Evolutionary conservation across 345 rosid species (phyloP).

Genomic region (Arabidopsis arenosa): DNA sequence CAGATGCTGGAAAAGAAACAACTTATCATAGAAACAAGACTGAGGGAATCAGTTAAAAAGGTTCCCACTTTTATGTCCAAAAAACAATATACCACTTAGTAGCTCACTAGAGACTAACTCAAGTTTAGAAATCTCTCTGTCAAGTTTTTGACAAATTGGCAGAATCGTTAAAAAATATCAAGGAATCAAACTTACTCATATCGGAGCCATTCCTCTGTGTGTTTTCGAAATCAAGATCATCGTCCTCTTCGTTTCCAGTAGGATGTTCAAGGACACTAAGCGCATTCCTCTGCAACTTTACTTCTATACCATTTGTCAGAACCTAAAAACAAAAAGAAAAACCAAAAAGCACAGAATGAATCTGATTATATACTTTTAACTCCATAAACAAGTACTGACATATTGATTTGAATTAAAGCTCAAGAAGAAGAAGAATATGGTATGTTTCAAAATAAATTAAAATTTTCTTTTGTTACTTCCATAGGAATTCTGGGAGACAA

Average conservation of each 20-base stretch:
- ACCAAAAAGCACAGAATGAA: slow-evolving; percentile 13
- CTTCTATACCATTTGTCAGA: slow-evolving; percentile 96
- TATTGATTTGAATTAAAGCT: slow-evolving; percentile 32
- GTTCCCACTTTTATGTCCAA: neutral
- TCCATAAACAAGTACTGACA: slow-evolving; percentile 32
- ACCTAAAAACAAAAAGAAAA: slow-evolving; percentile 54
- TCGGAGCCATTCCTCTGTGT: slow-evolving; percentile 69
- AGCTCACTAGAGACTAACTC: slow-evolving; percentile 12
- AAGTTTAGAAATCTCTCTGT: neutral
- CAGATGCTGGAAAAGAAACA: slow-evolving; percentile 46
- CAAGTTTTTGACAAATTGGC: no score
- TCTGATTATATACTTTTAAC: slow-evolving; percentile 18
- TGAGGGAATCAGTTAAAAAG: slow-evolving; percentile 17
- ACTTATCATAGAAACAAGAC: slow-evolving; percentile 43
- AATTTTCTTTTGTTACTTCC: neutral
- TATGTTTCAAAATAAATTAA: neutral
- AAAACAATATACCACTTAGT: slow-evolving; percentile 13
- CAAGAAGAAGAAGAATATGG: slow-evolving; percentile 22
- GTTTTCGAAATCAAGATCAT: slow-evolving; percentile 70
- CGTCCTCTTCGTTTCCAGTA: slow-evolving; percentile 95
- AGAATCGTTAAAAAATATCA: neutral
- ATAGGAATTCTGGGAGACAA: slow-evolving; percentile 31
- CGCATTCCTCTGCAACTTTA: slow-evolving; percentile 96
- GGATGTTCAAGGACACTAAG: slow-evolving; percentile 97
- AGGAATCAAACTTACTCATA: slow-evolving; percentile 63